Base-by-base conservation (phyloP, 75 land plant species). In the Cunninghamia lanceolata region DNA sequence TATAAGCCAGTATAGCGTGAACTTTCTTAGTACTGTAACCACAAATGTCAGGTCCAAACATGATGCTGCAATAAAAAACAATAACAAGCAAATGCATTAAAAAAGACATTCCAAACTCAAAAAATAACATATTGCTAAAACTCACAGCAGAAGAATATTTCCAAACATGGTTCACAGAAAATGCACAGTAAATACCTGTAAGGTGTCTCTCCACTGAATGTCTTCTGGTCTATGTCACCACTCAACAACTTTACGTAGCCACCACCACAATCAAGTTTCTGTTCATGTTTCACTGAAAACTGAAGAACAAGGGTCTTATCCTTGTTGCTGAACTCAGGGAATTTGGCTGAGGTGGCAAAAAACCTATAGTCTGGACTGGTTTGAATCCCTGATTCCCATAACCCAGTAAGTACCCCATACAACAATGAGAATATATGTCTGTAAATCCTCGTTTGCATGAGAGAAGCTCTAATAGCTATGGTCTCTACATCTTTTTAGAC, bases 21-120 rank as follows among this genome's bases (percentile, higher is more conserved):
- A 94, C 93, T 84, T 94, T 97, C 83, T 94, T 96, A 39, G 94
- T 97, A 85, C 84, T 88, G 85, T 94, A 87, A 16, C 98, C 99
- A 87, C 99, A 96, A 77, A 97, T 96, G 88, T 97, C 99, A 28
- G 99, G 99, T 84, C 99, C 99, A 94, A 97, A 97, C 99, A 97
- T 97, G 66, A 97, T 97, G 71, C 99, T 97, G 95, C 89, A 89
- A 73, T 80, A 39, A 80, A 30, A 53, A 84, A 63, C 36, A 46
- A 17, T 38, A 35, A 83, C 38, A 53, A 21, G 78, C 28, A 34
- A 34, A 38, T 40, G 45, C 32, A 9, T 85, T 30, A 63, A 28
- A 71, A 84, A 25, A 52, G 39, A 34, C n/a, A 70, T 21, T 28
- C 36, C 53, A 11, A 50, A 66, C 25, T 25, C n/a, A 3, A 34